These are phyloP conservation scores for Ceratocystis papillata DNA, from an alignment of 2,329 filamentous ascomycete genomes.

Conservation along the genomic window DNA sequence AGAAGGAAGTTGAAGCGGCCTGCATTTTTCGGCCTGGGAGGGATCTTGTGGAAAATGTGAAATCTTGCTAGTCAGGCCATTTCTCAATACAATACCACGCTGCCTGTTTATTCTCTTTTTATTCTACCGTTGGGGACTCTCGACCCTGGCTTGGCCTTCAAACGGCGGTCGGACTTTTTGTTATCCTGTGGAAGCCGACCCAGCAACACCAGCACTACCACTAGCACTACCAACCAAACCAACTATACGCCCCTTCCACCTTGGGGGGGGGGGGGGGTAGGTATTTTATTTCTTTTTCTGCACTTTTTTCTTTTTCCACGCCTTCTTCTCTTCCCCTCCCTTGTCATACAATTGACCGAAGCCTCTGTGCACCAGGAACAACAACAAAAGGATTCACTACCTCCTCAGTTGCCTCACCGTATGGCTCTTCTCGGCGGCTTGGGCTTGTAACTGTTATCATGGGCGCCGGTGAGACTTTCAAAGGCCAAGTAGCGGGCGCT, in stretches of 20 bases:
- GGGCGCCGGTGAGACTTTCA: background rate
- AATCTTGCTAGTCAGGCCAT: constrained; percentile 1
- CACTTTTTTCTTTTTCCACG: background rate
- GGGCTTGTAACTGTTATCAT: background rate
- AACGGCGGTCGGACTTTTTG: no score
- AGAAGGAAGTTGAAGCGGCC: background rate
- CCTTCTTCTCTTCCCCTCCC: background rate
- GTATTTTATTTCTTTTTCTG: no score
- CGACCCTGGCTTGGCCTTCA: no score
- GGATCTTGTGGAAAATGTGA: background rate
- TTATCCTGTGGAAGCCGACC: no score
- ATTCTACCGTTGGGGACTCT: background rate
- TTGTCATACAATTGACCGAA: background rate
- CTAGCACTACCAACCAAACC: no score
- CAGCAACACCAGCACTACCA: no score
- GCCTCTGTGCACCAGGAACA: constrained; percentile 6
- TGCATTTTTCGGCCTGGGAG: background rate
- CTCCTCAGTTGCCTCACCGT: background rate
- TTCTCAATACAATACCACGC: background rate
- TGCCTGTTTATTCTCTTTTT: background rate
- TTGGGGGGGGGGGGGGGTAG: background rate
- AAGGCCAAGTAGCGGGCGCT: background rate
- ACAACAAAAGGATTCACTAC: background rate
- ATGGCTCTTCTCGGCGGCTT: background rate
- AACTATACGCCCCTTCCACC: no score